A percentile compares a stretch with the other conserved stretches of the same genome.
Evolutionary conservation across 2,329 filamentous ascomycete species (phyloP).

Genomic region (Fusarium mexicanum): DNA sequence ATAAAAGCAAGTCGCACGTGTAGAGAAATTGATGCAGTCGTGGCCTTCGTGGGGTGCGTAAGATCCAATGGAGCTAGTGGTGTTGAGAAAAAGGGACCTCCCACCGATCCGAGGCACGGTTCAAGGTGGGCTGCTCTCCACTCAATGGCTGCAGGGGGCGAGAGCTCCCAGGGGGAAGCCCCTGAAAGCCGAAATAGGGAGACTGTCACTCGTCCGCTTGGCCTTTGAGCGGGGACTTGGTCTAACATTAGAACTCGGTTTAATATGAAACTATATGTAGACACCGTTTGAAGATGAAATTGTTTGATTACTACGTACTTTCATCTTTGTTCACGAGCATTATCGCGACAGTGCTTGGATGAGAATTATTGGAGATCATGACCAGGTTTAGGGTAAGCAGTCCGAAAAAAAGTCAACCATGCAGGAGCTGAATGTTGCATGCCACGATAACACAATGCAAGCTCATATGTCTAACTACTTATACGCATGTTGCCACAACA

Average conservation of each 20-base stretch:
- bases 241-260: background rate
- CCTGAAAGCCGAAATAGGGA: conserved; percentile 37
- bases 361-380: background rate
- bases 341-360: background rate
- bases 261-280: background rate
- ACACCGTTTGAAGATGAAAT: background rate
- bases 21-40: conserved; percentile 33
- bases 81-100: conserved; percentile 39
- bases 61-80: conserved; percentile 17
- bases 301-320: background rate
- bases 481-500: background rate
- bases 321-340: background rate
- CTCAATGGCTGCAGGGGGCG: conserved; percentile 24
- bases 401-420: background rate
- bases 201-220: conserved; percentile 25
- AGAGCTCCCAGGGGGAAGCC: conserved; percentile 23
- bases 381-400: background rate
- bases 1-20: background rate
- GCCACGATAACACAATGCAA: background rate
- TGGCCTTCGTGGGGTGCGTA: conserved; percentile 39
- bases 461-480: background rate
- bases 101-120: conserved; percentile 29
- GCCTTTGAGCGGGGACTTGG: background rate
- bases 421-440: background rate
- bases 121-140: conserved; percentile 17